A percentile compares a stretch with the other conserved stretches of the same genome.
Conservation (phyloP, 1,284 basidiomycete species). For the Ceratobasidium sp. region DNA sequence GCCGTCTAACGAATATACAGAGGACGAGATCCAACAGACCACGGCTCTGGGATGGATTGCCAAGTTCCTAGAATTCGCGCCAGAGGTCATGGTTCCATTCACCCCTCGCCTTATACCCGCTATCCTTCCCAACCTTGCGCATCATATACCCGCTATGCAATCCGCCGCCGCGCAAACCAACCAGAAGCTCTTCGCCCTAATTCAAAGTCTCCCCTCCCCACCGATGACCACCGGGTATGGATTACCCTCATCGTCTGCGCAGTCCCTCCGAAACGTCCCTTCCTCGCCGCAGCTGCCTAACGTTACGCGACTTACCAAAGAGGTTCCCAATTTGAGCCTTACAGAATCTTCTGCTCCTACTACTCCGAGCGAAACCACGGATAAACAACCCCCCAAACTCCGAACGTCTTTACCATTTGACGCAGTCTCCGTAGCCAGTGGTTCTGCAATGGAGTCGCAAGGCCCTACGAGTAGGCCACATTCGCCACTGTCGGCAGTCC, state of each 20-base stretch:
- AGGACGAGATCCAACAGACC: slow-evolving; percentile 91
- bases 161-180: slow-evolving; percentile 90
- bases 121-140: slow-evolving; percentile 94
- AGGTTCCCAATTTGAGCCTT: slow-evolving; percentile 9
- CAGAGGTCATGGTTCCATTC: slow-evolving; percentile 94
- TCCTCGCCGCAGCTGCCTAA: slow-evolving; percentile 15
- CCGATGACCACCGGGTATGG: slow-evolving; percentile 60
- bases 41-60: slow-evolving; percentile 93
- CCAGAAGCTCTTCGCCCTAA: slow-evolving; percentile 84
- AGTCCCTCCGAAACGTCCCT: slow-evolving; percentile 29
- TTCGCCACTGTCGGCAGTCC: slow-evolving; percentile 53
- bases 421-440: slow-evolving; percentile 46
- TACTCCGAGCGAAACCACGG: slow-evolving; percentile 22
- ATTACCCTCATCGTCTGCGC: slow-evolving; percentile 16
- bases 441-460: slow-evolving; percentile 57
- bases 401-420: slow-evolving; percentile 33
- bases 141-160: slow-evolving; percentile 91
- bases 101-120: slow-evolving; percentile 93
- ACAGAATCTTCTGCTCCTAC: slow-evolving; percentile 48
- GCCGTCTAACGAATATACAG: slow-evolving; percentile 59
- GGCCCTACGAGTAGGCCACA: slow-evolving; percentile 58
- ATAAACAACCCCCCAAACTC: slow-evolving; percentile 31
- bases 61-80: slow-evolving; percentile 89
- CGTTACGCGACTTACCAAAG: neutral
- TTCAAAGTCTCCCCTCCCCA: slow-evolving; percentile 85